These are phyloP conservation scores for Geopyxis carbonaria DNA, from an alignment of 495 filamentous ascomycete species.

Conservation along the genomic window DNA sequence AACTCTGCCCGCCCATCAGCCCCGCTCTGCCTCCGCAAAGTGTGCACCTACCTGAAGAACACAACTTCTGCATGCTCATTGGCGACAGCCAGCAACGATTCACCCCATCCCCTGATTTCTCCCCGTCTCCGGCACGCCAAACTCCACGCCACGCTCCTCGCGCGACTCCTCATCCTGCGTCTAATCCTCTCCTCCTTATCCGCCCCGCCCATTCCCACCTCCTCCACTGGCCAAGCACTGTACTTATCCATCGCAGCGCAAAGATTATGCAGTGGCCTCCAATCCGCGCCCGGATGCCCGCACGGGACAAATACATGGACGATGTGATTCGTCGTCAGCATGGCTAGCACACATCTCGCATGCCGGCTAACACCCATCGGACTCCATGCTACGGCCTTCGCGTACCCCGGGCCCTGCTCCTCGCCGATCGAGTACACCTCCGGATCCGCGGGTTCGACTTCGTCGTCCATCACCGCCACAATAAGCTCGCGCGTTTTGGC, in stretches of 20 bases:
- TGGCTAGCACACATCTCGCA: slow-evolving; percentile 36
- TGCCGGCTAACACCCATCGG: slow-evolving; percentile 41
- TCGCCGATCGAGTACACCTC: slow-evolving; percentile 38
- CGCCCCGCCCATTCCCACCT: no score
- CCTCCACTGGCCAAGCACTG: not conserved
- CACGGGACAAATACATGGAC: slow-evolving; percentile 23
- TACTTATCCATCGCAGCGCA: slow-evolving; percentile 16
- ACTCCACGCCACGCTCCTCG: slow-evolving; percentile 26
- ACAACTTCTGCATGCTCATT: slow-evolving; percentile 31
- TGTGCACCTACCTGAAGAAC: slow-evolving; percentile 15
- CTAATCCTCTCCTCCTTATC: slow-evolving; percentile 4
- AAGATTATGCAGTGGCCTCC: slow-evolving; percentile 24
- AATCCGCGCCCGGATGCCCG: slow-evolving; percentile 20
- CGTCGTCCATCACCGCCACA: slow-evolving; percentile 19
- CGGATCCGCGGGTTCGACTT: slow-evolving; percentile 19
- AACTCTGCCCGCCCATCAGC: slow-evolving; percentile 10
- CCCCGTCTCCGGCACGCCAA: slow-evolving; percentile 9
- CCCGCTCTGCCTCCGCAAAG: not conserved
- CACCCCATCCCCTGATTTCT: slow-evolving; percentile 11
- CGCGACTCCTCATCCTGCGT: slow-evolving; percentile 21
- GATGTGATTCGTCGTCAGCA: slow-evolving; percentile 40
- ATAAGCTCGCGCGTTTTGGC: slow-evolving; percentile 21
- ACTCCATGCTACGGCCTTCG: slow-evolving; percentile 42
- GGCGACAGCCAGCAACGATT: slow-evolving; percentile 27
- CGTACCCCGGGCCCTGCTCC: slow-evolving; percentile 40